These are phyloP conservation scores for Epichloe typhina DNA, from an alignment of 2,329 filamentous ascomycete genomes.

Conservation along the genomic window DNA sequence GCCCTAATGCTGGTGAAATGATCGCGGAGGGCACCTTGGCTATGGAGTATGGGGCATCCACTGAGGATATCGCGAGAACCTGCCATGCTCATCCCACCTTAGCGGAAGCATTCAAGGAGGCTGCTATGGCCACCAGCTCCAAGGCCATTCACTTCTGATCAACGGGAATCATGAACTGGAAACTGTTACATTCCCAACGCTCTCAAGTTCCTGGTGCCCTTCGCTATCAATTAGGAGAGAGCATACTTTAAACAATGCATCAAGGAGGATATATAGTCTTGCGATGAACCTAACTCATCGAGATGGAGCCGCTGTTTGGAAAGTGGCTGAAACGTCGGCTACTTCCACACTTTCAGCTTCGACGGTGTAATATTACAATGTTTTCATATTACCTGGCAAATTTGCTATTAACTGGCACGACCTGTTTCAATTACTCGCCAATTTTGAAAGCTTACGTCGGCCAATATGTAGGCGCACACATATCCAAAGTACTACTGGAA, in stretches of 20 bases:
- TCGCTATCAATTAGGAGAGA: not conserved
- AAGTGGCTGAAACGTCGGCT: not conserved
- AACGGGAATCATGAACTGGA: not conserved
- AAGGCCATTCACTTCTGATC: slow-evolving; percentile 89
- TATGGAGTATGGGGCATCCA: slow-evolving; percentile 90
- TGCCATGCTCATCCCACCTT: slow-evolving; percentile 95
- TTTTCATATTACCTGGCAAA: not conserved
- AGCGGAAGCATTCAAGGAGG: slow-evolving; percentile 98
- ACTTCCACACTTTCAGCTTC: not conserved
- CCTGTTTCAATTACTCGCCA: too few species aligned
- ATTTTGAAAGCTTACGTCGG: too few species aligned
- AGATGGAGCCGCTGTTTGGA: not conserved
- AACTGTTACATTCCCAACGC: not conserved
- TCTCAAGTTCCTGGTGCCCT: not conserved
- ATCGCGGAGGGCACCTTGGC: slow-evolving; percentile 94
- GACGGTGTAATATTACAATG: slow-evolving; percentile 1
- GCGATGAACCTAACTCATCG: not conserved
- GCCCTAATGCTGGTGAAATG: slow-evolving; percentile 95
- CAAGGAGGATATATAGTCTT: not conserved
- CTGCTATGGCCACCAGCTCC: slow-evolving; percentile 91
- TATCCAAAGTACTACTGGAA: too few species aligned
- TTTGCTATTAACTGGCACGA: too few species aligned
- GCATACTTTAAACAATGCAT: not conserved
- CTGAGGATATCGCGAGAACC: slow-evolving; percentile 87
- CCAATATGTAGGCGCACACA: too few species aligned